Percentiles rank a stretch among this genome's conserved stretches.
These are phyloP conservation scores for Loxodes magnus DNA, from an alignment of 73 alveolate species.

Conservation along the genomic window DNA sequence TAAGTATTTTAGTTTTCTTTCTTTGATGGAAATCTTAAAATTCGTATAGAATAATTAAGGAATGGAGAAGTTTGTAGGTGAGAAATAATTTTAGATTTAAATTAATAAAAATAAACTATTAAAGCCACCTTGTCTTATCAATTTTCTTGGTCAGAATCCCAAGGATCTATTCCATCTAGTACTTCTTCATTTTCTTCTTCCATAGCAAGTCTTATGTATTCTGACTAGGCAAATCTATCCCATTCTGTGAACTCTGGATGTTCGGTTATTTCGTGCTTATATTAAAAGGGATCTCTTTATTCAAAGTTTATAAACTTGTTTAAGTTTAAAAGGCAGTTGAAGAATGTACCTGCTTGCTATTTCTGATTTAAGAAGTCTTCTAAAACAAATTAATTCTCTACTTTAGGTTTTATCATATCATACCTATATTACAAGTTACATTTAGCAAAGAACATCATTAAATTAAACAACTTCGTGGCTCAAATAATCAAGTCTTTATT, in stretches of 20 bases:
- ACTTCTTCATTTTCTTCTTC: conserved; percentile 96
- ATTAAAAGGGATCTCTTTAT: conserved; percentile 58
- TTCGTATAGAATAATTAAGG: no score
- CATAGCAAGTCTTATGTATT: conserved; percentile 89
- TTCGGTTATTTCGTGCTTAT: conserved; percentile 58
- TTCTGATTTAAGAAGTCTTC: conserved; percentile 61
- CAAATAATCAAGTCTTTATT: conserved; percentile 80
- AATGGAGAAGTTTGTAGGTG: no score
- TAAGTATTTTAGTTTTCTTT: no score
- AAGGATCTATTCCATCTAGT: conserved; percentile 52
- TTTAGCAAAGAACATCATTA: conserved; percentile 85
- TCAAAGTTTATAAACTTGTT: conserved; percentile 61
- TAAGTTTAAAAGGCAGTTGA: conserved; percentile 69
- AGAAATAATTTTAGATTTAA: no score
- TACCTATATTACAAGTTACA: conserved; percentile 44
- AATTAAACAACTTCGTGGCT: conserved; percentile 92
- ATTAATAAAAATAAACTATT: no score
- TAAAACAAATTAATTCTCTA: conserved; percentile 77
- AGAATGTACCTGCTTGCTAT: conserved; percentile 70
- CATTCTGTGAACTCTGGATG: conserved; percentile 94
- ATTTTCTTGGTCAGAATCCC: conserved; percentile 53
- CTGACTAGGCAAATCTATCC: conserved; percentile 95
- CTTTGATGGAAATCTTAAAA: no score
- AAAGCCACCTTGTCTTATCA: no score
- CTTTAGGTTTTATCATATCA: conserved; percentile 74